Evolutionary conservation across 1,139 yeast genomes (phyloP).

Genomic region (Lodderomyces pseudojiufengensis): DNA sequence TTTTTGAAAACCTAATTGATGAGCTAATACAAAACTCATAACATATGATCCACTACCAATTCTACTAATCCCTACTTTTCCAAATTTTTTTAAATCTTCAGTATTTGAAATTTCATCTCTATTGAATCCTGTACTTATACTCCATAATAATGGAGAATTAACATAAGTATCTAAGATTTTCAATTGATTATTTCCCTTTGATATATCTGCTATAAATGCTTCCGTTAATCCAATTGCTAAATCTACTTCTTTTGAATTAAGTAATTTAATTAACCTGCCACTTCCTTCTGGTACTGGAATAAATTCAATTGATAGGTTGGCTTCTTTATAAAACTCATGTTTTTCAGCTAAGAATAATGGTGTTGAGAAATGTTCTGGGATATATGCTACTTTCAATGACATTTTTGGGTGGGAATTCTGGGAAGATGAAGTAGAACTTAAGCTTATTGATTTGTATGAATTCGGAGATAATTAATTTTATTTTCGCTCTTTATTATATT

Average conservation of each 20-base stretch:
- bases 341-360: slow-evolving; percentile 72
- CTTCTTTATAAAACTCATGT: slow-evolving; percentile 51
- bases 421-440: no score
- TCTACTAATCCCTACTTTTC: slow-evolving; percentile 73
- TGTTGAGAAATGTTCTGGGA: slow-evolving; percentile 90
- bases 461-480: slow-evolving; percentile 7
- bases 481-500: no score
- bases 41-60: slow-evolving; percentile 91
- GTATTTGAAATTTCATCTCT: slow-evolving; percentile 51
- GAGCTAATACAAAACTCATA: slow-evolving; percentile 82
- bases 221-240: slow-evolving; percentile 87
- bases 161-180: slow-evolving; percentile 80
- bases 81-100: slow-evolving; percentile 51
- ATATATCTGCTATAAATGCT: slow-evolving; percentile 81
- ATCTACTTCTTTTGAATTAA: slow-evolving; percentile 63
- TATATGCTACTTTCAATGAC: slow-evolving; percentile 56
- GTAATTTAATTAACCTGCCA: slow-evolving; percentile 76
- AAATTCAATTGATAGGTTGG: slow-evolving; percentile 54
- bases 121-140: slow-evolving; percentile 70
- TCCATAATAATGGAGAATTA: slow-evolving; percentile 84
- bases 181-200: slow-evolving; percentile 62
- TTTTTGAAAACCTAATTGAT: slow-evolving; percentile 45
- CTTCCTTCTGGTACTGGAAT: slow-evolving; percentile 83
- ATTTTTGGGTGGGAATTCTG: no score
- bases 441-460: slow-evolving; percentile 17